Conservation (phyloP, 1,139 yeast genomes). For the Debaryomycetaceae sp. region DNA sequence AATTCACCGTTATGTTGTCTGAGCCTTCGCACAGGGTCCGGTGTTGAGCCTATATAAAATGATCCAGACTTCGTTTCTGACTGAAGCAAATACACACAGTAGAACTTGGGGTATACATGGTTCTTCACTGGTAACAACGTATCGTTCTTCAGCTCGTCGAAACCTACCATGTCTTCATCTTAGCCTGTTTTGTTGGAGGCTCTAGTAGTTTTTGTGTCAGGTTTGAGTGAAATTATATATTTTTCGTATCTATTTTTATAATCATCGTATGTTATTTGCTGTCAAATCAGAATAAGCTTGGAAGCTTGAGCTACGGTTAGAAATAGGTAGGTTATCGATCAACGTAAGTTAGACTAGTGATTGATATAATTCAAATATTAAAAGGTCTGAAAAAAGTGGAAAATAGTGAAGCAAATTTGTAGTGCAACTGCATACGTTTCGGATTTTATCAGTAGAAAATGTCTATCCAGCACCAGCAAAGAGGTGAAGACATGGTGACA, state of each 20-base stretch:
- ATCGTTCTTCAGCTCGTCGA: background rate
- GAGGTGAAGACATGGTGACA: constrained; percentile 8
- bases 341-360: background rate
- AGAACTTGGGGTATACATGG: constrained; percentile 37
- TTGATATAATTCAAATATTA: no score
- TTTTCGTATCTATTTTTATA: background rate
- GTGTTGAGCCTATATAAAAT: constrained; percentile 76
- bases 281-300: background rate
- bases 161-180: background rate
- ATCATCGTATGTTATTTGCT: background rate
- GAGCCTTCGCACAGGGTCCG: constrained; percentile 63
- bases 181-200: background rate
- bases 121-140: background rate
- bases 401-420: background rate
- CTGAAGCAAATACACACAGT: constrained; percentile 66
- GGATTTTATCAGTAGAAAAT: background rate
- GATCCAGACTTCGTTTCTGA: constrained; percentile 54
- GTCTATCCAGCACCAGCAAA: constrained; percentile 1
- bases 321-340: no score
- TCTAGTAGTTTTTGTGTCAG: background rate
- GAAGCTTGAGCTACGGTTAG: background rate
- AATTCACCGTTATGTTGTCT: constrained; percentile 77
- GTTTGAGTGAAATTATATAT: background rate
- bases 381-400: background rate
- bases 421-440: background rate